Conservation (phyloP, 768 basidiomycete species). For the Lentinula sp. region DNA sequence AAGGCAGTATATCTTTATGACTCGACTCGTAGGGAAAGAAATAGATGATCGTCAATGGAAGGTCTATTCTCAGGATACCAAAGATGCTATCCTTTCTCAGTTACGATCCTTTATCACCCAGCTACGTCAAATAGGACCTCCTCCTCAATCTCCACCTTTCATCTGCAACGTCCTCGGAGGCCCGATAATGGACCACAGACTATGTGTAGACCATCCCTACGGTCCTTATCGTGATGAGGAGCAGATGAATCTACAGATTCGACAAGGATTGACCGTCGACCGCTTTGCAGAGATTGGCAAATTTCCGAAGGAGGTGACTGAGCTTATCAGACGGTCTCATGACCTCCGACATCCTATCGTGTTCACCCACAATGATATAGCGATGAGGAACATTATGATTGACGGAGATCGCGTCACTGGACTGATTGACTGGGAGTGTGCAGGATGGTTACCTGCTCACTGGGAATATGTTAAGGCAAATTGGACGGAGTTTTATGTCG, state of each 20-base stretch:
- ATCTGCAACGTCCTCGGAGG: conserved; percentile 5
- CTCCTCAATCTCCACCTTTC: background rate
- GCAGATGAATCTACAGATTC: conserved; percentile 1
- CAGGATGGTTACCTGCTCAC: conserved; percentile 28
- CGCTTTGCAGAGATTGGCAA: background rate
- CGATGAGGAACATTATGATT: conserved; percentile 36
- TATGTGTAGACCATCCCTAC: background rate
- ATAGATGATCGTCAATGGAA: background rate
- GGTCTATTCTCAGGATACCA: background rate
- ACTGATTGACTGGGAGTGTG: conserved; percentile 30
- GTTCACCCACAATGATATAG: conserved; percentile 36
- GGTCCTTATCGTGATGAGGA: conserved; percentile 8
- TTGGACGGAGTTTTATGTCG: background rate
- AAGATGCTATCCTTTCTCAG: background rate
- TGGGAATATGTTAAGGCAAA: conserved; percentile 22
- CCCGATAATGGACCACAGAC: background rate
- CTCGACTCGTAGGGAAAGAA: background rate
- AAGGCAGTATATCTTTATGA: background rate
- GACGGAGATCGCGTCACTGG: conserved; percentile 20
- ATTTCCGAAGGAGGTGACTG: background rate
- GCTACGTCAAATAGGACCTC: conserved; percentile 4
- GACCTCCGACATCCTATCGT: conserved; percentile 7
- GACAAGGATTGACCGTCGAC: background rate
- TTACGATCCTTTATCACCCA: background rate
- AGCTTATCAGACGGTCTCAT: background rate